Base-by-base conservation (phyloP, 495 filamentous ascomycete species). In the Daldinia childiae region DNA sequence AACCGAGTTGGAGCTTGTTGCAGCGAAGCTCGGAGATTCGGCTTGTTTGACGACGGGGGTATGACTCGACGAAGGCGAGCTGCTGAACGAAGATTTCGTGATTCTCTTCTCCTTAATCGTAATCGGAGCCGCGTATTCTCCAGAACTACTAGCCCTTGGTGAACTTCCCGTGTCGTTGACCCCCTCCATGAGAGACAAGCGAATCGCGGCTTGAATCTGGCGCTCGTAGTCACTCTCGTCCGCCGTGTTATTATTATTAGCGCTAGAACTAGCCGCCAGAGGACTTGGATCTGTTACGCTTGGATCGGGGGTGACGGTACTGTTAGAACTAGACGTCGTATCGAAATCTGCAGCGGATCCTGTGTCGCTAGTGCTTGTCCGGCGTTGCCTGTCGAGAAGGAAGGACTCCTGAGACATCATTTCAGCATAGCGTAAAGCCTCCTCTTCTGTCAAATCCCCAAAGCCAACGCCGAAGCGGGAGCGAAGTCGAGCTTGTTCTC, bases 371-470 rank as follows among this genome's bases (percentile, higher is more conserved):
- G 77, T 69, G 39, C 77, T 81, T 48, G 79, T 82, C 11, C 84
- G 83, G 55, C 88, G 88, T 64, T 87, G 82, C 66, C 89, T 86
- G 24, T 93, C 90, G 21, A 79, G 82, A 60, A 84, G 80, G 57
- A 89, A 90, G 0, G 89, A 80, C 78, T 99, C 96, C 72, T 95
- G 87, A 54, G 93, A 97, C 19, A 99, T 80, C 83, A 98, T 87
- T 59, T 90, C 89, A 2, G 95, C 95, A 78, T 98, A 99, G 12
- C 89, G 91, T 32, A 99, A 69, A 43, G 95, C 87, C 74, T 99
- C 93, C 67, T 98, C 94, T 74, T 98, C 94, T 58, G 83, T 93
- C 17, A 94, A 82, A 12, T 91, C 93, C 9, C 91, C 87, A 4
- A 95, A 77, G 62, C 94, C 93, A 14, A 93, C 83, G 8, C 93